phyloP scores from a whole-genome alignment of 495 filamentous ascomycete genomes.

The Aspergillus diversus region DNA sequence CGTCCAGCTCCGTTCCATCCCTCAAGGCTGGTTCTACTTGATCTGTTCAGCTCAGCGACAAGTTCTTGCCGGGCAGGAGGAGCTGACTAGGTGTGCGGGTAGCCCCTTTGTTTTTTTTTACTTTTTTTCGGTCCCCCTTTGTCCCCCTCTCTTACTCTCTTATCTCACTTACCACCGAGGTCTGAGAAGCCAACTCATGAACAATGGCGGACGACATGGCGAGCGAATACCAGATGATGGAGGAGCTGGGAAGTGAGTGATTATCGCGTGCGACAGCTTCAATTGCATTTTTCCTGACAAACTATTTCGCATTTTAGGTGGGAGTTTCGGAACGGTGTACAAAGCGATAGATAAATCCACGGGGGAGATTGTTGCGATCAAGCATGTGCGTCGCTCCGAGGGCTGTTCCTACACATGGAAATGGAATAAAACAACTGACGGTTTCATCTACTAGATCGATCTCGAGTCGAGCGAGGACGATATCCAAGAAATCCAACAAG shows the following conservation, averaged over 20 bases:
- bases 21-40: slow-evolving; percentile 15
- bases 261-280: background rate
- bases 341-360: slow-evolving; percentile 87
- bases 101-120: slow-evolving; percentile 20
- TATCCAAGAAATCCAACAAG: slow-evolving; percentile 95
- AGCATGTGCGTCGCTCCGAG: slow-evolving; percentile 65
- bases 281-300: slow-evolving; percentile 7
- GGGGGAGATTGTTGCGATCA: slow-evolving; percentile 89
- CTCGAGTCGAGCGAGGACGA: slow-evolving; percentile 98
- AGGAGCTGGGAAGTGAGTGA: slow-evolving; percentile 86
- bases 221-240: slow-evolving; percentile 82
- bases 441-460: slow-evolving; percentile 74
- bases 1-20: slow-evolving; percentile 18
- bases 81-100: slow-evolving; percentile 22
- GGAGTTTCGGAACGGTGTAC: slow-evolving; percentile 95
- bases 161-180: slow-evolving; percentile 17
- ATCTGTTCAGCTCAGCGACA: slow-evolving; percentile 23
- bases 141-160: background rate
- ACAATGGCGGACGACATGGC: slow-evolving; percentile 67
- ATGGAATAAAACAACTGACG: slow-evolving; percentile 26
- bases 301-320: slow-evolving; percentile 53
- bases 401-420: slow-evolving; percentile 13
- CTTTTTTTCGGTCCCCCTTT: slow-evolving; percentile 16
- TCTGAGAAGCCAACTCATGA: slow-evolving; percentile 13
- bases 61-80: slow-evolving; percentile 20